phyloP scores from a whole-genome alignment of 176 grass and related monocot genomes.

The Alloteropsis semialata region DNA sequence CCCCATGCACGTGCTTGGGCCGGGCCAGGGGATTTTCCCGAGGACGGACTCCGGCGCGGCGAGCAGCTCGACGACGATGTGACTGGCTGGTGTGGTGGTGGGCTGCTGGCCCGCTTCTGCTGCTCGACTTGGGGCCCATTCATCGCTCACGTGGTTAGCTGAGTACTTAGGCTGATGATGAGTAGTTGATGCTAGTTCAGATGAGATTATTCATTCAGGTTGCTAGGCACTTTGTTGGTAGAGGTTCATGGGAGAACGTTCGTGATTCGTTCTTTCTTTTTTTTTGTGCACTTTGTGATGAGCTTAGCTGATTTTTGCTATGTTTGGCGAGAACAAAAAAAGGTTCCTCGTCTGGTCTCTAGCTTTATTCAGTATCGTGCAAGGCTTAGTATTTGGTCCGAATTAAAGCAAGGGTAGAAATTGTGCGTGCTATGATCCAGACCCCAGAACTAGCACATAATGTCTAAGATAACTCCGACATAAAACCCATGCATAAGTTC shows the following conservation, averaged over 20 bases:
- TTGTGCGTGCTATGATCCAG: too few species aligned
- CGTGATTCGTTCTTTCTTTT: background rate
- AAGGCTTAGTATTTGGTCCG: too few species aligned
- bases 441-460: too few species aligned
- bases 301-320: background rate
- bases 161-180: background rate
- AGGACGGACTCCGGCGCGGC: background rate
- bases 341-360: background rate
- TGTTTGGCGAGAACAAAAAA: background rate
- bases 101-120: background rate
- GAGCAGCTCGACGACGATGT: background rate
- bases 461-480: too few species aligned
- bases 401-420: too few species aligned
- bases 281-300: background rate
- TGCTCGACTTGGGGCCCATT: background rate
- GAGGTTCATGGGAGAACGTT: background rate
- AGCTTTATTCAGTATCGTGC: background rate
- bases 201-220: background rate
- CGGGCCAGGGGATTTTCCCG: constrained; percentile 71
- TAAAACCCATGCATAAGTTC: too few species aligned
- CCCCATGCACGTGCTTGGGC: constrained; percentile 52
- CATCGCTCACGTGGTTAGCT: background rate
- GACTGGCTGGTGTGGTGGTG: background rate
- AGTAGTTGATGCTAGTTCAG: constrained; percentile 30
- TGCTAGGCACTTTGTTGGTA: background rate